Evolutionary conservation across 2,329 filamentous ascomycete genomes (phyloP), one percentile per base, ranked within the genome.

Genomic region (Aspergillus aculeatus): DNA sequence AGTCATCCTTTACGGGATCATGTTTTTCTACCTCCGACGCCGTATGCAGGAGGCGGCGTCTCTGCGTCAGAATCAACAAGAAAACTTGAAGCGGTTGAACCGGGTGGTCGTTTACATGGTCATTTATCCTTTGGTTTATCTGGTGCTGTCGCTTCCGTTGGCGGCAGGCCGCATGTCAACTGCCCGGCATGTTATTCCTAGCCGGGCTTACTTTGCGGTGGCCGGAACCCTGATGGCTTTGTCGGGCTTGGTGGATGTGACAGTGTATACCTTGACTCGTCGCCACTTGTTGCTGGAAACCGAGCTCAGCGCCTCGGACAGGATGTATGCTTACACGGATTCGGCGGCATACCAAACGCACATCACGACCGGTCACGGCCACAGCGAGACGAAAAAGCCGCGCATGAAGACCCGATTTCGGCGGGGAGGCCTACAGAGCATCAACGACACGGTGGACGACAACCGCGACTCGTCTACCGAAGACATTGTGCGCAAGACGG

Each of bases 81-180:
- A 75, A 31, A 72, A 69, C 50, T 59, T 77, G 9, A 66, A 69
- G 19, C 71, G 71, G 19, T 63, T 78, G 21, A 75, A 73, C 51
- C 75, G 77, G 24, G 77, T 78, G 24, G 75, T 77, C 50, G 64
- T 76, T 5, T 79, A 78, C 70, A 79, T 79, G 77, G 74, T 79
- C 59, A 73, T 79, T 47, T 79, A 79, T 58, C 77, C 77, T 2
- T 57, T 82, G 11, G 77, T 74, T 9, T 90, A 90, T 69, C 81
- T 83, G 2, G 71, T 87, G 11, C 62, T 85, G 53, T 89, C 88
- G 60, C 79, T 92, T 35, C 88, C 88, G 0, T 79, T 84, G 11
- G 86, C 85, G 1, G 76, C 75, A 5, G 77, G 75, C 10, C 75
- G 77, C 26, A 79, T 79, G 77, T 69, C 71, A 5, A 72, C 71